phyloP scores from a whole-genome alignment of 2,329 filamentous ascomycete species.

The Hansfordia pulvinata region DNA sequence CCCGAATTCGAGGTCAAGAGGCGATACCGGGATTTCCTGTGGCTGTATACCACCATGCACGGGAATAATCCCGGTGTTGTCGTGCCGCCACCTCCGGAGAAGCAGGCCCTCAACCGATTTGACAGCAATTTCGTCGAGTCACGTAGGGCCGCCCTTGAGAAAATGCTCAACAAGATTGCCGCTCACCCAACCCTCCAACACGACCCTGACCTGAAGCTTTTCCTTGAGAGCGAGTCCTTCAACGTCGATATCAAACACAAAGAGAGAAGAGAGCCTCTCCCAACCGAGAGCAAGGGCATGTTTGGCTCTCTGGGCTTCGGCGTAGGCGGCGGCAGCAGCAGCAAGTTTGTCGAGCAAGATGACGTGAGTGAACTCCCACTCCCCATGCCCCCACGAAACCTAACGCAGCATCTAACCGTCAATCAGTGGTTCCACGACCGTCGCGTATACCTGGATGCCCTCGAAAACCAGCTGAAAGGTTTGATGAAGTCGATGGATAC shows the following conservation, averaged over 20 bases:
- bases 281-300: constrained; percentile 86
- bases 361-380: constrained; percentile 63
- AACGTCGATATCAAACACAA: constrained; percentile 97
- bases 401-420: constrained; percentile 6
- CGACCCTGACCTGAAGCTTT: constrained; percentile 87
- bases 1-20: constrained; percentile 87
- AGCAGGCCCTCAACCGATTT: constrained; percentile 92
- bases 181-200: constrained; percentile 83
- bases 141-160: constrained; percentile 77
- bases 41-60: constrained; percentile 92
- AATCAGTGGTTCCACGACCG: constrained; percentile 92
- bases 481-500: constrained; percentile 88
- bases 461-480: constrained; percentile 82
- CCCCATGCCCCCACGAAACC: neutral
- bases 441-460: constrained; percentile 82
- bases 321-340: constrained; percentile 59
- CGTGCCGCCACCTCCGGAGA: constrained; percentile 90
- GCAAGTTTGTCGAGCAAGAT: constrained; percentile 95
- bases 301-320: constrained; percentile 78
- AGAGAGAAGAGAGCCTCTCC: constrained; percentile 74
- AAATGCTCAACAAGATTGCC: constrained; percentile 95
- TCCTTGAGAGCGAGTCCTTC: constrained; percentile 91
- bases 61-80: constrained; percentile 91
- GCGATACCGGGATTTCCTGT: constrained; percentile 91
- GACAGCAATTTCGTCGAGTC: constrained; percentile 95